A percentile compares a stretch with the other conserved stretches of the same genome.
Evolutionary conservation across 768 basidiomycete species (phyloP).

Genomic region (Suillus subaureus): DNA sequence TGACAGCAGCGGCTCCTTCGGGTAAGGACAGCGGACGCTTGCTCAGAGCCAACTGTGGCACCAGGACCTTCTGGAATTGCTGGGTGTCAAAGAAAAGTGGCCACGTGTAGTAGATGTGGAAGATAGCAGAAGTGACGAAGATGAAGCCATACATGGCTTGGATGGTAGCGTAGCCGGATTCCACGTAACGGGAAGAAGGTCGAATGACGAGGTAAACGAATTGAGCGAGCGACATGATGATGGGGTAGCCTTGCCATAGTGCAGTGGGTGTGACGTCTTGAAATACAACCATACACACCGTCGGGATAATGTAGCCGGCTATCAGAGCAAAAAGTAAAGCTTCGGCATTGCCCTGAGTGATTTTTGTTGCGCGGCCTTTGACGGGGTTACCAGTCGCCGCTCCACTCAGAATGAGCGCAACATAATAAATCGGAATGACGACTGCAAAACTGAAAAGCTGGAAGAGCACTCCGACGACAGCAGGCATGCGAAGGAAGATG

Average conservation of each 20-base stretch:
- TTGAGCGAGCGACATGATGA: conserved; percentile 46
- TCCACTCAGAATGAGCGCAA: conserved; percentile 45
- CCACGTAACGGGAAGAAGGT: conserved; percentile 17
- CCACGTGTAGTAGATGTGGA: conserved; percentile 29
- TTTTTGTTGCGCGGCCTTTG: conserved; percentile 22
- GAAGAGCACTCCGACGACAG: conserved; percentile 41
- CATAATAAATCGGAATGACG: conserved; percentile 50
- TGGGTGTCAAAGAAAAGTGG: conserved; percentile 13
- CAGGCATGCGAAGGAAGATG: conserved; percentile 41
- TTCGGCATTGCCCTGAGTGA: conserved; percentile 52
- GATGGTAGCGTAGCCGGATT: conserved; percentile 26
- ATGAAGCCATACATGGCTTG: conserved; percentile 17
- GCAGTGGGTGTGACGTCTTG: conserved; percentile 47
- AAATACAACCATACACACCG: conserved; percentile 45
- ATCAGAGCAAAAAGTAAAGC: conserved; percentile 53
- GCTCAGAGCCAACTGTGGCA: conserved; percentile 14
- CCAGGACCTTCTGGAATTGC: conserved; percentile 15
- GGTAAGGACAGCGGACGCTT: conserved; percentile 2
- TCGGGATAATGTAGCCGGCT: conserved; percentile 49
- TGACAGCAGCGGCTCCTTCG: conserved; percentile 37
- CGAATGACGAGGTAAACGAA: conserved; percentile 43
- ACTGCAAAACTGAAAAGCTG: conserved; percentile 47
- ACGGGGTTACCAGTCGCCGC: conserved; percentile 18
- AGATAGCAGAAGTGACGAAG: conserved; percentile 25
- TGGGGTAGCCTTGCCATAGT: conserved; percentile 56